phyloP scores from a whole-genome alignment of 2,329 filamentous ascomycete genomes.

The Cordyceps pruinosa region DNA sequence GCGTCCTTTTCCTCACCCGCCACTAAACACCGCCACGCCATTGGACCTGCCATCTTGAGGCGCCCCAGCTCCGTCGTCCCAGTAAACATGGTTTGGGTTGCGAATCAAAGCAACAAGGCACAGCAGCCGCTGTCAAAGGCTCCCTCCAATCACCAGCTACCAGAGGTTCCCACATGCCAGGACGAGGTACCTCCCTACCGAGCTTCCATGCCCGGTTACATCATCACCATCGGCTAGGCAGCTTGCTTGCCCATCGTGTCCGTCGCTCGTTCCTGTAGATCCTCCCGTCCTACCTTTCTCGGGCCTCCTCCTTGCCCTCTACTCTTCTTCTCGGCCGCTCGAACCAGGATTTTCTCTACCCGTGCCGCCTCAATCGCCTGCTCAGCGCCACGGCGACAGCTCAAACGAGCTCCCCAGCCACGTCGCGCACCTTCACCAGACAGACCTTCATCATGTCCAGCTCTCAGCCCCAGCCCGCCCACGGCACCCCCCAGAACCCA shows the following conservation, averaged over 20 bases:
- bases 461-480: neutral
- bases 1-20: neutral
- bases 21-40: neutral
- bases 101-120: no score
- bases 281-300: neutral
- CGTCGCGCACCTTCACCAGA: neutral
- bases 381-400: neutral
- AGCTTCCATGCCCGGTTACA: slow-evolving; percentile 4
- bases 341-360: neutral
- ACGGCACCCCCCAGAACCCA: slow-evolving; percentile 33
- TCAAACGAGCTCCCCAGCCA: neutral
- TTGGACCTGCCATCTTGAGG: neutral
- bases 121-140: no score
- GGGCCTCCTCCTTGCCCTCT: neutral
- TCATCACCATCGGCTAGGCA: neutral
- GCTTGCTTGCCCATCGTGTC: slow-evolving; percentile 4
- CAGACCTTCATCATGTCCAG: neutral
- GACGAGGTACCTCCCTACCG: no score
- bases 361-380: neutral
- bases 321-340: neutral
- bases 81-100: slow-evolving; percentile 3
- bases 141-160: no score
- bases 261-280: slow-evolving; percentile 2
- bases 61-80: neutral
- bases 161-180: no score